These are phyloP conservation scores for Microbotryum scabiosae DNA, from an alignment of 1,284 basidiomycete genomes.

Conservation along the genomic window DNA sequence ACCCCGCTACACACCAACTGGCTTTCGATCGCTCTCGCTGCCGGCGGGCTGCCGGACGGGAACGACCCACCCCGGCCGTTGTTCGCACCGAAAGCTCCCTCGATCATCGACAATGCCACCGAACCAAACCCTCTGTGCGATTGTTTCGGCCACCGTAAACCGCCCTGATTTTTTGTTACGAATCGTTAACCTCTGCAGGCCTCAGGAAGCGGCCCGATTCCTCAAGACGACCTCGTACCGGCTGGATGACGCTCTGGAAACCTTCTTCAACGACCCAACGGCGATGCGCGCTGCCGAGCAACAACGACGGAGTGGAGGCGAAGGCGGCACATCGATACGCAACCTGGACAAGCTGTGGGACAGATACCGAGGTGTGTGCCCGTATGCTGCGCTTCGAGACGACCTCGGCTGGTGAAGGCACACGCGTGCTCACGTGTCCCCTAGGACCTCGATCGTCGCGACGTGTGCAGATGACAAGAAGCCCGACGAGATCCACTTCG, in stretches of 20 bases:
- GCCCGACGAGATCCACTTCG: conserved; percentile 53
- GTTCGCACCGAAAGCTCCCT: not conserved
- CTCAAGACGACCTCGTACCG: conserved; percentile 59
- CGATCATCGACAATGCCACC: not conserved
- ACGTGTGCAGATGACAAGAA: conserved; percentile 42
- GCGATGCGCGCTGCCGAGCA: conserved; percentile 16
- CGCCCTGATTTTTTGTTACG: not conserved
- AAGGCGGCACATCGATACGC: conserved; percentile 28
- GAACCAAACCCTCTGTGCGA: not conserved
- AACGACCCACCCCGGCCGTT: not conserved
- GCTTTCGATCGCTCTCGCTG: not conserved
- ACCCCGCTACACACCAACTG: conserved; percentile 29
- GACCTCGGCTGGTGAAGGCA: too few relatives aligned
- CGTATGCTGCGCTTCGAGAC: not conserved
- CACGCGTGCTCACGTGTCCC: conserved; percentile 1
- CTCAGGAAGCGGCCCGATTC: conserved; percentile 58
- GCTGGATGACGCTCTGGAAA: conserved; percentile 65
- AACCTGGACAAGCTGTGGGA: conserved; percentile 61
- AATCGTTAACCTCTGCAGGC: not conserved
- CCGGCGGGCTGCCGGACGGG: not conserved
- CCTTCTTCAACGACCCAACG: conserved; percentile 51
- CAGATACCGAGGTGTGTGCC: conserved; percentile 60
- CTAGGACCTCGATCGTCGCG: not conserved
- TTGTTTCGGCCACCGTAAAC: not conserved
- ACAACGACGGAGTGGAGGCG: conserved; percentile 39